These are phyloP conservation scores for Aspergillus saccharolyticus DNA, from an alignment of 495 filamentous ascomycete genomes.

Conservation along the genomic window DNA sequence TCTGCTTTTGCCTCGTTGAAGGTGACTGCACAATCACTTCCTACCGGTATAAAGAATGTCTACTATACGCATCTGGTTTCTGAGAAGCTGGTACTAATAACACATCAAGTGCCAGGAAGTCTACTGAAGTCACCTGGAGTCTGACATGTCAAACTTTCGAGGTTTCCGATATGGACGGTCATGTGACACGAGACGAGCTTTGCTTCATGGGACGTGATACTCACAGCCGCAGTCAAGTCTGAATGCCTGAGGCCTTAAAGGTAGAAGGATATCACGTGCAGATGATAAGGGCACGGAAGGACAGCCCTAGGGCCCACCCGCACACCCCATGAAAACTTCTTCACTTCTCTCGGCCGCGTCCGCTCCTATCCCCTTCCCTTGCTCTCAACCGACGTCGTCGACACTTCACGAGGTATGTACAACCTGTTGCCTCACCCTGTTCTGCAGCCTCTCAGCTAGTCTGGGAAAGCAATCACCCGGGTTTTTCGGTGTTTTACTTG, in stretches of 20 bases:
- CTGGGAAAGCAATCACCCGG: constrained; percentile 45
- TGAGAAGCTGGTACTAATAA: too few relatives aligned
- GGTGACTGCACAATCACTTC: too few relatives aligned
- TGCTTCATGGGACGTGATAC: too few relatives aligned
- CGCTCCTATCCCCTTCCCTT: constrained; percentile 12
- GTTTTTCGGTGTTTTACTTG: constrained; percentile 10
- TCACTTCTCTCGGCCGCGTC: constrained; percentile 16
- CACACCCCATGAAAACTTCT: constrained; percentile 30
- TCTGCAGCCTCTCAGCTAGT: constrained; percentile 45
- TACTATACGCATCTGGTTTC: too few relatives aligned
- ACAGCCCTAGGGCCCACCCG: constrained; percentile 28
- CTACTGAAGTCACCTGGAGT: too few relatives aligned
- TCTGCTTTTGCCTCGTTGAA: too few relatives aligned
- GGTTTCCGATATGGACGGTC: too few relatives aligned
- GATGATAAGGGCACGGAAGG: constrained; percentile 26
- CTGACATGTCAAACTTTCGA: too few relatives aligned
- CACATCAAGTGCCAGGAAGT: too few relatives aligned
- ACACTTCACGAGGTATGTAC: constrained; percentile 45
- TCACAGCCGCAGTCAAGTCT: too few relatives aligned
- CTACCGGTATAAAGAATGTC: too few relatives aligned
- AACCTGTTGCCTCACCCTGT: constrained; percentile 15
- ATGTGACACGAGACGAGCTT: too few relatives aligned
- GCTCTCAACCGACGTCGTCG: constrained; percentile 25
- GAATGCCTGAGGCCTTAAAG: constrained; percentile 34
- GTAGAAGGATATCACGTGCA: constrained; percentile 16